Evolutionary conservation across 2,329 filamentous ascomycete genomes (phyloP).

Genomic region (Amauroascus verrucosus): DNA sequence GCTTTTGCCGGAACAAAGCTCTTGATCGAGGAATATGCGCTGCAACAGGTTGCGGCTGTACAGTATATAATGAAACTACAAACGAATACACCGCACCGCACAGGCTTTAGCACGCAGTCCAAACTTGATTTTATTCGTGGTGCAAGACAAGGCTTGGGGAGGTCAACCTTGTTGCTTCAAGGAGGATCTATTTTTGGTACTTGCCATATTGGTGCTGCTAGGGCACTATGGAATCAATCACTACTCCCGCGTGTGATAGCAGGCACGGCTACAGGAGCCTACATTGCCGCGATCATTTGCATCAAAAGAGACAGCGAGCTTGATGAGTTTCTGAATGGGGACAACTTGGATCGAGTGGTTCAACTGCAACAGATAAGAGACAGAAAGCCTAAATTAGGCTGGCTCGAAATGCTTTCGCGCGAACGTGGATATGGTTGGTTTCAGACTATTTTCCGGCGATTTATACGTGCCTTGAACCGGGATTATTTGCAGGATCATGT

Average conservation of each 20-base stretch:
- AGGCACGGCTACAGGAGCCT: conserved; percentile 77
- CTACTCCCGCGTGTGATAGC: conserved; percentile 82
- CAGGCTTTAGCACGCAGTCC: conserved; percentile 56
- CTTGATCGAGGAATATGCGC: conserved; percentile 83
- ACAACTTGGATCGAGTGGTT: conserved; percentile 70
- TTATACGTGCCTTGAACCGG: conserved; percentile 59
- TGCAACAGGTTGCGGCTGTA: conserved; percentile 70
- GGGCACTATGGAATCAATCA: conserved; percentile 69
- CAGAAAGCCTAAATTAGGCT: conserved; percentile 1
- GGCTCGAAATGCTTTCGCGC: background rate
- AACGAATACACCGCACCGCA: conserved; percentile 42
- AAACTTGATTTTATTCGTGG: conserved; percentile 83
- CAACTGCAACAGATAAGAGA: conserved; percentile 51
- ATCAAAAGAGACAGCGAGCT: conserved; percentile 82
- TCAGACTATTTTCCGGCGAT: conserved; percentile 55
- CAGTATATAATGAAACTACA: conserved; percentile 63
- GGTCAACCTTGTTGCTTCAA: conserved; percentile 75
- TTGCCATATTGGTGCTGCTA: conserved; percentile 83
- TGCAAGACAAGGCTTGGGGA: conserved; percentile 76
- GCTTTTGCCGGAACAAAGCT: conserved; percentile 83
- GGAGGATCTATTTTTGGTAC: conserved; percentile 86
- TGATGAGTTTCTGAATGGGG: conserved; percentile 62
- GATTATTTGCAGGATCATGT: conserved; percentile 76
- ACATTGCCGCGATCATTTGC: conserved; percentile 79
- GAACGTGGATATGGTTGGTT: conserved; percentile 30